A percentile compares a stretch with the other conserved stretches of the same genome.
Evolutionary conservation across 352 stramenopile species (phyloP).

Genomic region (Pythium guiyangense): DNA sequence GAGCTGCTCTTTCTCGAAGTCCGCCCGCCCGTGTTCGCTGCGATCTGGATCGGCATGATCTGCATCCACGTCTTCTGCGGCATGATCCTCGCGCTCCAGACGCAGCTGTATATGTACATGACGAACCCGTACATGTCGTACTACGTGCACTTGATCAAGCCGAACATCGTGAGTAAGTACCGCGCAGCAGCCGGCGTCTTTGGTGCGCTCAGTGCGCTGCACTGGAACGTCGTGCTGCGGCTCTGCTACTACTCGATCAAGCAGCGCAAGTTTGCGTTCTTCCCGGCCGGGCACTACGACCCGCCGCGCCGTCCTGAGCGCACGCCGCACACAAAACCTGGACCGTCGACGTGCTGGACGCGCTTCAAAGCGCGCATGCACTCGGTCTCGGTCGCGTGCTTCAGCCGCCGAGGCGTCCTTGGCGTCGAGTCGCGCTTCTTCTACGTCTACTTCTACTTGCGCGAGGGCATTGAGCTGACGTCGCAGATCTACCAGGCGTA

Average conservation of each 20-base stretch:
- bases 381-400: constrained; percentile 4
- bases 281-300: constrained; percentile 3
- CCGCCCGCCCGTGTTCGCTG: constrained; percentile 10
- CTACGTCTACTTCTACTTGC: constrained; percentile 23
- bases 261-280: constrained; percentile 17
- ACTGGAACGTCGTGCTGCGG: constrained; percentile 17
- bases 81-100: constrained; percentile 17
- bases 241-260: constrained; percentile 17
- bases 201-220: constrained; percentile 18
- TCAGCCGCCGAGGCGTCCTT: constrained; percentile 19
- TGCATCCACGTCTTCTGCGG: constrained; percentile 16
- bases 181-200: constrained; percentile 20
- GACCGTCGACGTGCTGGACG: not conserved
- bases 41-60: constrained; percentile 24
- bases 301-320: not conserved
- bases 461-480: constrained; percentile 36
- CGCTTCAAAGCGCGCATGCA: constrained; percentile 3
- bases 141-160: constrained; percentile 21
- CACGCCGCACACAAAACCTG: not conserved
- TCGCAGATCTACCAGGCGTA: constrained; percentile 44
- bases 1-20: constrained; percentile 17
- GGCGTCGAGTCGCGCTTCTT: constrained; percentile 31
- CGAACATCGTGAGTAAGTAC: constrained; percentile 18
- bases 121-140: constrained; percentile 15
- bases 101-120: constrained; percentile 23